A percentile compares a stretch with the other conserved stretches of the same genome.
Evolutionary conservation across 2,329 filamentous ascomycete species (phyloP).

Genomic region (Pseudogymnoascus sp.): DNA sequence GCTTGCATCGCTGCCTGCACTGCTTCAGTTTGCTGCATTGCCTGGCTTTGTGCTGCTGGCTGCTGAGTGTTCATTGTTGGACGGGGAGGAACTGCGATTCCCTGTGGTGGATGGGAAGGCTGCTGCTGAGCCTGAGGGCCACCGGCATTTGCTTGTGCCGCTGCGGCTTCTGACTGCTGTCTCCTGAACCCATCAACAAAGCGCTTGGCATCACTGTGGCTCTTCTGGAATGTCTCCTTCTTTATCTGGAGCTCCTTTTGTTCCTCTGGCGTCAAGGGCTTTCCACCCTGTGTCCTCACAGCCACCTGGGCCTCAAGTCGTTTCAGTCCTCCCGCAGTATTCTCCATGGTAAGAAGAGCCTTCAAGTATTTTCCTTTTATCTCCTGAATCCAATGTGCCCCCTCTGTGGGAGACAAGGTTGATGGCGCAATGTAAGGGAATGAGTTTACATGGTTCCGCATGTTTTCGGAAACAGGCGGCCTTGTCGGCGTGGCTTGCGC

Average conservation of each 20-base stretch:
- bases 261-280: conserved; percentile 40
- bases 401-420: conserved; percentile 34
- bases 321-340: conserved; percentile 33
- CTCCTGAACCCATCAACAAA: conserved; percentile 42
- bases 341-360: conserved; percentile 44
- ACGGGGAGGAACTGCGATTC: conserved; percentile 15
- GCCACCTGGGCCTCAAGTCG: conserved; percentile 37
- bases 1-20: conserved; percentile 29
- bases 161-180: conserved; percentile 22
- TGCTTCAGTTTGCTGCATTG: conserved; percentile 26
- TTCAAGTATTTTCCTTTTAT: conserved; percentile 40
- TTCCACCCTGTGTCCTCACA: conserved; percentile 36
- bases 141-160: conserved; percentile 23
- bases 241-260: conserved; percentile 36
- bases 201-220: conserved; percentile 38
- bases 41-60: conserved; percentile 22
- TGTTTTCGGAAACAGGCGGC: conserved; percentile 18
- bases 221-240: conserved; percentile 37
- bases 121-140: conserved; percentile 19
- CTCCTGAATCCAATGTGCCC: conserved; percentile 40
- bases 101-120: not conserved
- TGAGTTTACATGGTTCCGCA: conserved; percentile 40
- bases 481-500: conserved; percentile 7
- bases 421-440: conserved; percentile 40
- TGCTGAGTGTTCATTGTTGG: conserved; percentile 25